phyloP scores from a whole-genome alignment of 768 basidiomycete genomes.

The Macrocybe gigantea region DNA sequence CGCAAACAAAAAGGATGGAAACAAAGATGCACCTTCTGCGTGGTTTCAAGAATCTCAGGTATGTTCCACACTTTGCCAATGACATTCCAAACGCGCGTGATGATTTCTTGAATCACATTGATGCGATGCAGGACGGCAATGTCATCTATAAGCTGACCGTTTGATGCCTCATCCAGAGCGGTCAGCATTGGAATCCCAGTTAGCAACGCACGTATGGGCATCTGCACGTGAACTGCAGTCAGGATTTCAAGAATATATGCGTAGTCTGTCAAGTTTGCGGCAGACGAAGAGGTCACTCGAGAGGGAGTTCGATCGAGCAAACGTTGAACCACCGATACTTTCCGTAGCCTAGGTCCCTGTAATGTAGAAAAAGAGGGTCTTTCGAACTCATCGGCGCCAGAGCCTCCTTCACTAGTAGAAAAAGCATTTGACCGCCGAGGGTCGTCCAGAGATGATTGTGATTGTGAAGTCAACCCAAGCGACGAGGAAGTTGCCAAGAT shows the following conservation, averaged over 20 bases:
- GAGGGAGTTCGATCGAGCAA: constrained; percentile 45
- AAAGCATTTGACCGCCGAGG: constrained; percentile 18
- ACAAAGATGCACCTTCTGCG: constrained; percentile 44
- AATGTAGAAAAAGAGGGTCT: constrained; percentile 41
- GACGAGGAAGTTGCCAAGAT: constrained; percentile 68
- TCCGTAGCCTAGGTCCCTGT: constrained; percentile 47
- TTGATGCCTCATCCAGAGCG: constrained; percentile 56
- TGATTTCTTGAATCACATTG: constrained; percentile 53
- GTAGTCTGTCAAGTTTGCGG: constrained; percentile 72
- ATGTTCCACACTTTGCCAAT: constrained; percentile 73
- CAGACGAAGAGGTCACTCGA: constrained; percentile 33
- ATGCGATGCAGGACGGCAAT: constrained; percentile 35
- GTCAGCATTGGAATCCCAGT: constrained; percentile 83
- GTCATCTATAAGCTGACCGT: constrained; percentile 34
- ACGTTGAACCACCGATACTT: constrained; percentile 47
- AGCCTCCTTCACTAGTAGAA: constrained; percentile 12
- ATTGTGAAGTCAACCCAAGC: constrained; percentile 46
- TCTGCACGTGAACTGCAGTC: constrained; percentile 55
- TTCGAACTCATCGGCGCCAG: neutral
- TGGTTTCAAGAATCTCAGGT: constrained; percentile 42
- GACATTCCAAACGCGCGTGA: constrained; percentile 59
- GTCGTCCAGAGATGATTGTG: constrained; percentile 23
- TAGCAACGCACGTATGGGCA: constrained; percentile 72
- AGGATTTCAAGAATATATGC: constrained; percentile 65
- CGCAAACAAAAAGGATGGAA: constrained; percentile 4